phyloP scores from a whole-genome alignment of 163 green algal genomes.

The Chlorella variabilis region DNA sequence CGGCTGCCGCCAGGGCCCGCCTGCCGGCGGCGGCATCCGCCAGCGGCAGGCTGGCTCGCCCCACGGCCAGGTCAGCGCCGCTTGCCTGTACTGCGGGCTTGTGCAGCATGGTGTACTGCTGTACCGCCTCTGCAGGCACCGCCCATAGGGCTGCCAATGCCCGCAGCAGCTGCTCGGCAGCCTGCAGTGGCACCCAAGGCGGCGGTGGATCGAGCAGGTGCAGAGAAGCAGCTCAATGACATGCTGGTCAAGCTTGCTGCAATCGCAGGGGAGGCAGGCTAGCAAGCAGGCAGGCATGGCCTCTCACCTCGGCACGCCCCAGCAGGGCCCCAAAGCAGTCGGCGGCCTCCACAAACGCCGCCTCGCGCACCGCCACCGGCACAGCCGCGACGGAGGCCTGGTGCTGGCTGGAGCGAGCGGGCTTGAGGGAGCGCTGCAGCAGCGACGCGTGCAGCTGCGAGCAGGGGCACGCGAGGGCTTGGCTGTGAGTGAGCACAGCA shows the following conservation, averaged over 20 bases:
- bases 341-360: conserved; percentile 76
- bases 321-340: conserved; percentile 84
- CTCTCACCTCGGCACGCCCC: conserved; percentile 42
- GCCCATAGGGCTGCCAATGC: conserved; percentile 74
- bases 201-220: too few species aligned
- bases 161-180: conserved; percentile 37
- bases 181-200: background rate
- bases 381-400: conserved; percentile 32
- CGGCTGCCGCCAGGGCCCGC: conserved; percentile 35
- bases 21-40: background rate
- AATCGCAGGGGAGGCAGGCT: too few species aligned
- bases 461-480: background rate
- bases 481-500: background rate
- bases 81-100: conserved; percentile 66
- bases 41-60: conserved; percentile 65
- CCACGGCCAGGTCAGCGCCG: conserved; percentile 58
- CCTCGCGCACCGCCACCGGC: conserved; percentile 59
- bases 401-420: background rate
- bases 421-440: conserved; percentile 35
- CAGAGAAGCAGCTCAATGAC: too few species aligned
- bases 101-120: conserved; percentile 61
- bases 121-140: conserved; percentile 46
- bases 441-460: conserved; percentile 17
- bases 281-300: too few species aligned
- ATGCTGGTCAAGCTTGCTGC: too few species aligned